Base-by-base conservation (phyloP, 2,329 filamentous ascomycete species). In the Xylariaceae sp. region DNA sequence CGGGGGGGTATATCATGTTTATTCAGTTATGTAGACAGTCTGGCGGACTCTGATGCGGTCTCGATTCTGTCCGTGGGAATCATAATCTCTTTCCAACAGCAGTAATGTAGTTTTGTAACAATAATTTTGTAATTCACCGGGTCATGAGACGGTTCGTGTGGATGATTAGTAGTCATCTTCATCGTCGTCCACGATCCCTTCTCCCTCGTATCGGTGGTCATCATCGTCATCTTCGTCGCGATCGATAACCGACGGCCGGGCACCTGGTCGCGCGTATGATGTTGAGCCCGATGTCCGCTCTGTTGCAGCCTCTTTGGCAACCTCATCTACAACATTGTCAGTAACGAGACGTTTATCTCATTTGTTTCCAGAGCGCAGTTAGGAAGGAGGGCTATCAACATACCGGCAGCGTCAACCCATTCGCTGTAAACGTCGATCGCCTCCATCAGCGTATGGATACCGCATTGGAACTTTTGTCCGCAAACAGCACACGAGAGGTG, bases 381-480 rank as follows among this genome's bases (percentile, higher is more conserved):
- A 18, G 11, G 1, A 7, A 13, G 13, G 18, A 11, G 44, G 17
- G 4, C 35, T 44, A 63, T 11, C 10, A 48, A 65, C 65, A 64
- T 75, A 85, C 83, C 80, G 64, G 83, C 79, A 64, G 94, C 94
- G 76, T 99, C 94, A 64, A 99, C 90, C 94, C 94, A 99, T 74
- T 97, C 94, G 39, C 90, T 90, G 72, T 99, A 99, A 6, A 99
- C 93, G 72, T 99, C 94, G 51, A 99, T 92, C 0, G 91, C 85
- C 11, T 89, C 90, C 30, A 90, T 95, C 30, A 97, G 85, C 74
- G 95, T 91, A 74, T 97, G 96, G 72, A 96, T 92, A 57, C 86
- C 87, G 60, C 90, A 95, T 74, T 97, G 92, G 72, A 96, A 99
- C 61, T 86, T 88, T 76, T 97, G 93, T 2, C 90, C 92, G 75